A percentile compares a stretch with the other conserved stretches of the same genome.
These are phyloP conservation scores for Eruca vesicaria DNA, from an alignment of 441 rosid genomes.

Conservation along the genomic window DNA sequence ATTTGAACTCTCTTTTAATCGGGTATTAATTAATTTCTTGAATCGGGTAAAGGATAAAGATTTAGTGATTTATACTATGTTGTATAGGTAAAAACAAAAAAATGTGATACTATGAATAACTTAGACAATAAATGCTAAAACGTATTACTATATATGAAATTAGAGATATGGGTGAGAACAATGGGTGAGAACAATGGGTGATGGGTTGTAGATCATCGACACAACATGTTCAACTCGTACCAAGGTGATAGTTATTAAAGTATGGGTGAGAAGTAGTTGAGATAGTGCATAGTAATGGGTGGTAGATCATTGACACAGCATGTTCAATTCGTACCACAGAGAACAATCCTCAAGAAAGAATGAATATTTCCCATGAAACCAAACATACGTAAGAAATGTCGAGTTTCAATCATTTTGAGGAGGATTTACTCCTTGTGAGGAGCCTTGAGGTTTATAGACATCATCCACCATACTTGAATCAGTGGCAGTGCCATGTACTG, in stretches of 20 bases:
- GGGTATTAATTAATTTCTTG: background rate
- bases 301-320: background rate
- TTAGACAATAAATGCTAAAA: background rate
- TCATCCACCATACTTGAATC: slow-evolving; percentile 41
- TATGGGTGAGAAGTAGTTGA: background rate
- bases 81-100: background rate
- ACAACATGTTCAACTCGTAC: background rate
- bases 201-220: background rate
- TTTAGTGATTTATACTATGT: background rate
- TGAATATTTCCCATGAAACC: background rate
- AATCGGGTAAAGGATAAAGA: background rate
- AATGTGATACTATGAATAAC: background rate
- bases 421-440: slow-evolving; percentile 39
- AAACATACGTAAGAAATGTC: background rate
- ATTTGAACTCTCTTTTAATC: background rate
- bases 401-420: background rate
- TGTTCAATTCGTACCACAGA: background rate
- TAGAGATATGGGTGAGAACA: background rate
- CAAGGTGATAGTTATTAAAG: background rate
- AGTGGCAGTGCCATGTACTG: background rate
- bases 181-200: background rate
- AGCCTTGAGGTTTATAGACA: slow-evolving; percentile 47
- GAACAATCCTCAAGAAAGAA: background rate
- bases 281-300: background rate
- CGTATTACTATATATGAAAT: background rate